phyloP scores from a whole-genome alignment of 768 basidiomycete species.

The Tylopilus cervinicoccineus region DNA sequence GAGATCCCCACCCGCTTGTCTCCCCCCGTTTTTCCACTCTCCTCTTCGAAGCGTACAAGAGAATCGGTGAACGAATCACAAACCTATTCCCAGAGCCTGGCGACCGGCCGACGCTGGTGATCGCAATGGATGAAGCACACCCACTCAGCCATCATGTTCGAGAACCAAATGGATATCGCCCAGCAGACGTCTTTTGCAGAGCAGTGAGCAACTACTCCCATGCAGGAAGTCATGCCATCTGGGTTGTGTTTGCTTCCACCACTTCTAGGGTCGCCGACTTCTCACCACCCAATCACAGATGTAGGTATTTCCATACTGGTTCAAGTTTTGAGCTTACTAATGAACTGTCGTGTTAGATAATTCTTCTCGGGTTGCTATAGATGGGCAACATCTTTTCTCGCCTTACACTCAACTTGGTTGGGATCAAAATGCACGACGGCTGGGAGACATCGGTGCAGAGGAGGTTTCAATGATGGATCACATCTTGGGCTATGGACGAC shows the following conservation, averaged over 20 bases:
- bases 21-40: too few relatives aligned
- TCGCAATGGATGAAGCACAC: conserved; percentile 16
- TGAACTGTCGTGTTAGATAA: conserved; percentile 2
- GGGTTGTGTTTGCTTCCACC: conserved; percentile 17
- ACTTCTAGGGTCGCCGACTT: conserved; percentile 9
- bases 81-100: not conserved
- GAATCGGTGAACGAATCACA: too few relatives aligned
- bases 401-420: conserved; percentile 13
- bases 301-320: too few relatives aligned
- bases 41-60: too few relatives aligned
- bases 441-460: not conserved
- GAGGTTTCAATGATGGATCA: not conserved
- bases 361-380: not conserved
- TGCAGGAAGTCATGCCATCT: not conserved
- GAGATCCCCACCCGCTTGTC: too few relatives aligned
- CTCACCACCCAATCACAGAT: not conserved
- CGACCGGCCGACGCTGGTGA: conserved; percentile 3
- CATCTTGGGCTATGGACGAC: conserved; percentile 1
- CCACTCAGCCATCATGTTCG: not conserved
- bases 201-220: conserved; percentile 7
- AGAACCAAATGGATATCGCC: not conserved
- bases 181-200: conserved; percentile 5
- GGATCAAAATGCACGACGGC: conserved; percentile 9
- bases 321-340: too few relatives aligned
- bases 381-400: not conserved